These are phyloP conservation scores for Fusarium chlamydosporum DNA, from an alignment of 2,329 filamentous ascomycete species.

Conservation along the genomic window DNA sequence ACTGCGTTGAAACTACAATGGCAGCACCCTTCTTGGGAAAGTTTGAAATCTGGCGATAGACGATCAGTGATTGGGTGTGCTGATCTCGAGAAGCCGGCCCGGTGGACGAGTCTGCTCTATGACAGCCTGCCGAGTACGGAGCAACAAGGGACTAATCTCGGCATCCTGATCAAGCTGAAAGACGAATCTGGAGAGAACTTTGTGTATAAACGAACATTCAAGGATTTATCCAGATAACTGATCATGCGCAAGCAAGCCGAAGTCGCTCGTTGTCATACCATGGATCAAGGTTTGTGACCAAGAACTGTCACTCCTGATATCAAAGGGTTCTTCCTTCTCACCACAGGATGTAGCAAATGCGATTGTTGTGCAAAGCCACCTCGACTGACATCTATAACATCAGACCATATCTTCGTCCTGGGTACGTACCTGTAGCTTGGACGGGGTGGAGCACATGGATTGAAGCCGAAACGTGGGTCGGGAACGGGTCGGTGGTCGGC, in stretches of 20 bases:
- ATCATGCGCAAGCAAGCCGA: conserved; percentile 24
- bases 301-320: background rate
- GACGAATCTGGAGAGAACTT: background rate
- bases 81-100: conserved; percentile 40
- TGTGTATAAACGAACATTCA: conserved; percentile 20
- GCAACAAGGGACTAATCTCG: conserved; percentile 20
- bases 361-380: conserved; percentile 19
- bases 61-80: conserved; percentile 33
- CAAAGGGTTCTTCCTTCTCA: background rate
- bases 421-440: conserved; percentile 20
- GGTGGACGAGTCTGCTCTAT: conserved; percentile 23
- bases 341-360: background rate
- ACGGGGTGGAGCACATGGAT: conserved; percentile 27
- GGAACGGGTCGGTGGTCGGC: conserved; percentile 22
- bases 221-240: conserved; percentile 9
- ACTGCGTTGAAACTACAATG: conserved; percentile 21
- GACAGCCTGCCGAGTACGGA: conserved; percentile 26
- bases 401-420: conserved; percentile 27
- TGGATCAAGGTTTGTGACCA: background rate
- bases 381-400: conserved; percentile 36
- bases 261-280: conserved; percentile 27
- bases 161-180: conserved; percentile 10
- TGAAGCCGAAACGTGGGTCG: conserved; percentile 23
- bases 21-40: conserved; percentile 3
- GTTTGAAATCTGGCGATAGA: conserved; percentile 13